Percentiles rank a stretch among this genome's conserved stretches.
Evolutionary conservation across 2,329 filamentous ascomycete genomes (phyloP).

Genomic region (Talaromyces sp.): DNA sequence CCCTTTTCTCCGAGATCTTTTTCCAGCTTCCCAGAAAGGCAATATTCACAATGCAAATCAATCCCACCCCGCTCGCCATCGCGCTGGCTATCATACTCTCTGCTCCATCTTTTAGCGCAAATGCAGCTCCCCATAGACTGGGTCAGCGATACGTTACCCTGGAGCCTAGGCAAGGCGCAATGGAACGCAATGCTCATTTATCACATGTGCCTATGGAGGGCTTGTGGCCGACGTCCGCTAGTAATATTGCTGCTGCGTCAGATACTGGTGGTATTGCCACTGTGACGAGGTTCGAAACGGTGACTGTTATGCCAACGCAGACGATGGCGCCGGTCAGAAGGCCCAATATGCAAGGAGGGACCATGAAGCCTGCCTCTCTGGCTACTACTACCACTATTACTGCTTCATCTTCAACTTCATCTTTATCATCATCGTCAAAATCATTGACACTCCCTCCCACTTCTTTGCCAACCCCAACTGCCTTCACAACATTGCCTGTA

Average conservation of each 20-base stretch:
- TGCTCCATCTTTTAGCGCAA: not conserved
- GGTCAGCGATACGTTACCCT: not conserved
- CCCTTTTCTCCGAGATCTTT: not conserved
- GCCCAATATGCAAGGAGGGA: not conserved
- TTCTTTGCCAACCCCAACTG: not conserved
- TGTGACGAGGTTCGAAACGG: not conserved
- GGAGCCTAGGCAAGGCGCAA: not conserved
- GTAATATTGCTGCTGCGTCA: not conserved
- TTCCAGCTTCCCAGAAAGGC: not conserved
- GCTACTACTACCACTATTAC: not conserved
- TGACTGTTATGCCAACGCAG: conserved; percentile 7
- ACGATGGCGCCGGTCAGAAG: not conserved
- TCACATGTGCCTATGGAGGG: not conserved
- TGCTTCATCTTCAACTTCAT: not conserved
- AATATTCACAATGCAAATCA: conserved; percentile 6
- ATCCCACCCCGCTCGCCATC: conserved; percentile 6
- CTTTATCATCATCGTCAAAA: not conserved
- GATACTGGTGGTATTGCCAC: not conserved
- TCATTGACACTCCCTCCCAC: not conserved
- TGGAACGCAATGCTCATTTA: not conserved
- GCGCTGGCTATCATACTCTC: conserved; percentile 11
- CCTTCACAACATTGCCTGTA: not conserved
- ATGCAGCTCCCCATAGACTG: not conserved
- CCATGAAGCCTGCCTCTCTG: conserved; percentile 1
- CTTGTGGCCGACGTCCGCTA: not conserved